Conservation (phyloP, 208 protist genomes). For the Acanthamoeba royreba region DNA sequence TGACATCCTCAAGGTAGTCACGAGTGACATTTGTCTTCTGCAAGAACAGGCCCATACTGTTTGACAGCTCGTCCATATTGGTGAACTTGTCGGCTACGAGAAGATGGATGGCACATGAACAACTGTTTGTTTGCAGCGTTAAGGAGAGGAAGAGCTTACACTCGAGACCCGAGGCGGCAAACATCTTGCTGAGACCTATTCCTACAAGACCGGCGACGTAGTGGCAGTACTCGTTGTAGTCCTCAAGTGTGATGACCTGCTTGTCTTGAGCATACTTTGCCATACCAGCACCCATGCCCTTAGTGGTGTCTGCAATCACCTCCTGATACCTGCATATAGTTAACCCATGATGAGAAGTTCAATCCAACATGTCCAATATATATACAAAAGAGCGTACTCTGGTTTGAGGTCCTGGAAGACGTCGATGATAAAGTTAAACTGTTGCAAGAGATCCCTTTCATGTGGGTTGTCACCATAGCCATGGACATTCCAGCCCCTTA, state of each 20-base stretch:
- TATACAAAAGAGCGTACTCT: not conserved
- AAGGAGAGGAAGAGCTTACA: not conserved
- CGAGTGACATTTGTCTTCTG: constrained; percentile 98
- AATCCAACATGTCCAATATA: not conserved
- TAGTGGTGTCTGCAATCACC: constrained; percentile 91
- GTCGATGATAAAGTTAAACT: constrained; percentile 56
- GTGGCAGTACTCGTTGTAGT: constrained; percentile 96
- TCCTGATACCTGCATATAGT: constrained; percentile 73
- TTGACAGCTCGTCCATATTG: constrained; percentile 80
- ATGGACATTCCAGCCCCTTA: constrained; percentile 48
- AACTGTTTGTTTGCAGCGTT: not conserved
- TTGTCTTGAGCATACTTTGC: constrained; percentile 83
- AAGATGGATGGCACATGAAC: not conserved
- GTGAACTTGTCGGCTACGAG: constrained; percentile 55
- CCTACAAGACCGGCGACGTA: constrained; percentile 96
- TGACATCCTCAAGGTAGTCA: constrained; percentile 95
- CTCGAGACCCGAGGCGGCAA: constrained; percentile 86
- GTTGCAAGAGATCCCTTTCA: constrained; percentile 57
- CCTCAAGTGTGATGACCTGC: constrained; percentile 81
- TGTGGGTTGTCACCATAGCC: constrained; percentile 61
- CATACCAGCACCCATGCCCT: constrained; percentile 93
- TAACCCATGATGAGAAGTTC: not conserved
- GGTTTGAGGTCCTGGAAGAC: constrained; percentile 56
- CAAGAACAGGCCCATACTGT: constrained; percentile 95
- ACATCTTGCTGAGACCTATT: constrained; percentile 91